Percentiles rank a stretch among this genome's conserved stretches.
These are phyloP conservation scores for Rhodomyrtus tomentosa DNA, from an alignment of 345 rosid genomes.

Conservation along the genomic window DNA sequence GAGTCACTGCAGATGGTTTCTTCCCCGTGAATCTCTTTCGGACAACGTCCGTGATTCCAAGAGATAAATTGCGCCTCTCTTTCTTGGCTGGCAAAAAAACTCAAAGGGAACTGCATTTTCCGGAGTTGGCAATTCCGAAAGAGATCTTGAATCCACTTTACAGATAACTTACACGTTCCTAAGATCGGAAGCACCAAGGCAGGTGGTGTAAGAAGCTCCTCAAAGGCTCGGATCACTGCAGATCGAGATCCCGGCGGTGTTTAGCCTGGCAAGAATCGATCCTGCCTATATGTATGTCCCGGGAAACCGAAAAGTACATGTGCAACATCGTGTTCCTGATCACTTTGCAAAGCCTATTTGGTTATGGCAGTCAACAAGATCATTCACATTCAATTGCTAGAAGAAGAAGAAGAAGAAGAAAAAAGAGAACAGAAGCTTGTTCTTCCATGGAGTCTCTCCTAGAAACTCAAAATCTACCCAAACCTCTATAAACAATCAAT, in stretches of 20 bases:
- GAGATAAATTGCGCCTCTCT: neutral
- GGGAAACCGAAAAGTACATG: neutral
- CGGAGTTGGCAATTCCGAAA: neutral
- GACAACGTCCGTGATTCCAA: neutral
- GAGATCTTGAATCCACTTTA: neutral
- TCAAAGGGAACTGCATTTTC: neutral
- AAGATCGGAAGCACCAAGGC: neutral
- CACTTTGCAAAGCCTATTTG: neutral
- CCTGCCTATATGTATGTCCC: neutral
- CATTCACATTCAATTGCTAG: neutral
- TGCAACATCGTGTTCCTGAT: neutral
- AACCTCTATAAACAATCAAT: neutral
- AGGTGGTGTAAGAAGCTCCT: neutral
- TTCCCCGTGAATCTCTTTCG: neutral
- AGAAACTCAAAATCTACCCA: neutral
- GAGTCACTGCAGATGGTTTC: neutral
- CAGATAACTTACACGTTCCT: neutral
- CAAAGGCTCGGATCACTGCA: neutral
- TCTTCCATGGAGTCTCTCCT: neutral
- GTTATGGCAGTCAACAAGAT: neutral
- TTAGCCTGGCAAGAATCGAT: neutral
- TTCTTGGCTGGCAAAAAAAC: neutral
- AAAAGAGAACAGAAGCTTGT: neutral
- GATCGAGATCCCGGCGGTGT: neutral
- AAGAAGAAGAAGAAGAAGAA: neutral